These are phyloP conservation scores for Artemisia tridentata DNA, from an alignment of 129 eudicot genomes.

Conservation along the genomic window DNA sequence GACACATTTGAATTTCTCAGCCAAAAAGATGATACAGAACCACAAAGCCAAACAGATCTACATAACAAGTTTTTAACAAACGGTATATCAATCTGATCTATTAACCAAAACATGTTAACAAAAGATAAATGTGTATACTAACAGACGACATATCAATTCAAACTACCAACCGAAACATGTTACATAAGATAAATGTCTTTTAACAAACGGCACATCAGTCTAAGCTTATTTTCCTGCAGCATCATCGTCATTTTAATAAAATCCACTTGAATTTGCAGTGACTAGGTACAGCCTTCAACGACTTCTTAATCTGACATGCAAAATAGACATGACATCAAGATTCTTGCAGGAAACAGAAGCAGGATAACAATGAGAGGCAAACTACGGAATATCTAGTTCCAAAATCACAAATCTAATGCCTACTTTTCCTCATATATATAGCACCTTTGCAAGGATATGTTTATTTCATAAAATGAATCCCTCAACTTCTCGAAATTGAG, in stretches of 20 bases:
- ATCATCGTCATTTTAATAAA: background rate
- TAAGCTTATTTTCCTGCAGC: conserved; percentile 2
- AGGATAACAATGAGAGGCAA: background rate
- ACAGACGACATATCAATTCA: no score
- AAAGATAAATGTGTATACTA: conserved; percentile 12
- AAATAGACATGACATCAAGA: background rate
- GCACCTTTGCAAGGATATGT: conserved; percentile 3
- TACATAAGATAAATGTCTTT: conserved; percentile 5
- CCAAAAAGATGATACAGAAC: conserved; percentile 4
- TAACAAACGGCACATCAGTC: background rate
- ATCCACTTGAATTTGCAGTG: no score
- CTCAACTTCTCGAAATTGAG: background rate
- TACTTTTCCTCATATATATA: background rate
- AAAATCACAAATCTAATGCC: background rate
- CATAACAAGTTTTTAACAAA: background rate
- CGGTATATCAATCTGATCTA: background rate
- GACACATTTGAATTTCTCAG: background rate
- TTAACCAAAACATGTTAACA: conserved; percentile 19
- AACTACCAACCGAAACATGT: conserved; percentile 12
- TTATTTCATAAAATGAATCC: background rate
- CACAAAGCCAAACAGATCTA: conserved; percentile 11
- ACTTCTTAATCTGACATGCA: conserved; percentile 13
- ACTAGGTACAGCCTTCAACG: conserved; percentile 9
- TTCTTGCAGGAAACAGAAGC: background rate
- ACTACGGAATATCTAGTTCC: no score